Percentiles rank a stretch among this genome's conserved stretches.
These are phyloP conservation scores for Dentipellis fragilis DNA, from an alignment of 768 basidiomycete genomes.

Conservation along the genomic window DNA sequence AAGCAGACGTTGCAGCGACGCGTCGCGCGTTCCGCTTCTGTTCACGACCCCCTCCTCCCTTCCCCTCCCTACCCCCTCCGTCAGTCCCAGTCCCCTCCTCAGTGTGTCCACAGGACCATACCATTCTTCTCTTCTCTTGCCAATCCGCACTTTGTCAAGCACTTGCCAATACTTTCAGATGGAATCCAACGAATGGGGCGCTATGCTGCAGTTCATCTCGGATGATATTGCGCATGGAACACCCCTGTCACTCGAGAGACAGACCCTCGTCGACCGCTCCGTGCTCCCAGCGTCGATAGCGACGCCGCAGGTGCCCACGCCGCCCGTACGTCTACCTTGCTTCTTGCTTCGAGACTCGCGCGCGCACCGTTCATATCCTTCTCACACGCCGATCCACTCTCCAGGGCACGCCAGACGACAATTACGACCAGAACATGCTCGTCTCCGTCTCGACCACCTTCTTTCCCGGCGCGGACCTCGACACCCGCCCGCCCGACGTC, in stretches of 20 bases:
- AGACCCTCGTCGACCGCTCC: conserved; percentile 24
- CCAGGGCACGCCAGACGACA: conserved; percentile 26
- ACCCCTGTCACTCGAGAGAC: conserved; percentile 20
- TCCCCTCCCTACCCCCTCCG: not conserved
- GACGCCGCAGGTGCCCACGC: conserved; percentile 33
- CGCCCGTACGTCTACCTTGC: conserved; percentile 39
- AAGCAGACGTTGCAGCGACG: too few species aligned
- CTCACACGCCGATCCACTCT: conserved; percentile 14
- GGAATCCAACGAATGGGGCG: conserved; percentile 48
- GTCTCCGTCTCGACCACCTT: conserved; percentile 82
- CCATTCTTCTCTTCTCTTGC: too few species aligned
- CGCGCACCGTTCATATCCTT: conserved; percentile 1
- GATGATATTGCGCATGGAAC: conserved; percentile 27
- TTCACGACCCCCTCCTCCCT: too few species aligned
- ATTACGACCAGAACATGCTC: conserved; percentile 35
- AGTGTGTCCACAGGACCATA: too few species aligned
- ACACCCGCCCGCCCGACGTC: conserved; percentile 47
- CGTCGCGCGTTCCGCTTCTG: too few species aligned
- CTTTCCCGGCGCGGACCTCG: conserved; percentile 54
- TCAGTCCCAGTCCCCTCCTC: too few species aligned
- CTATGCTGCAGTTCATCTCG: conserved; percentile 50
- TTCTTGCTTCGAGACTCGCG: not conserved
- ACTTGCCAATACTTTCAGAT: conserved; percentile 13
- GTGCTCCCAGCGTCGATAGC: conserved; percentile 2
- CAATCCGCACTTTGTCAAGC: too few species aligned